Conservation (phyloP, 2,329 filamentous ascomycete species). For the Trichoderma sp. region DNA sequence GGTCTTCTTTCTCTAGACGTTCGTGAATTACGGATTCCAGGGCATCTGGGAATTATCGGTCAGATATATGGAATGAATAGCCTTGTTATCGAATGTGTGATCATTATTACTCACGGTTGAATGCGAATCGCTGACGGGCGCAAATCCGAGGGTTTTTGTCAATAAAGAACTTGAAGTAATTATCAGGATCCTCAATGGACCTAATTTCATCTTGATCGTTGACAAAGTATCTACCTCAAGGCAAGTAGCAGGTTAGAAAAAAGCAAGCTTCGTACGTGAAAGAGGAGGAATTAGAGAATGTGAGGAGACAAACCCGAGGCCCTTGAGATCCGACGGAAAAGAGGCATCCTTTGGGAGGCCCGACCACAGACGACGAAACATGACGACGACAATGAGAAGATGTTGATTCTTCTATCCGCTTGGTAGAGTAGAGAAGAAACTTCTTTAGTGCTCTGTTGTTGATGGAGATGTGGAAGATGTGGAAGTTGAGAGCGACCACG, state of each 20-base stretch:
- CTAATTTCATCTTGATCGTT: conserved; percentile 73
- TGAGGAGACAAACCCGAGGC: conserved; percentile 60
- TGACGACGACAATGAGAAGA: conserved; percentile 18
- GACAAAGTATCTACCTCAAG: conserved; percentile 65
- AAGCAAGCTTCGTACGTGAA: not conserved
- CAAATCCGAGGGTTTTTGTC: conserved; percentile 76
- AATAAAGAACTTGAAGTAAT: conserved; percentile 72
- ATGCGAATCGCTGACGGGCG: conserved; percentile 66
- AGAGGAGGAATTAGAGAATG: not conserved
- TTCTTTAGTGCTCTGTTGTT: too few relatives aligned
- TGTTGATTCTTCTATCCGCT: not conserved
- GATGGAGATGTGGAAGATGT: not conserved
- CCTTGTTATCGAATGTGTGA: not conserved
- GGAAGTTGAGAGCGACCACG: not conserved
- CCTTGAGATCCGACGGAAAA: conserved; percentile 63
- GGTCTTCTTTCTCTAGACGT: conserved; percentile 60
- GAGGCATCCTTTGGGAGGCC: conserved; percentile 67
- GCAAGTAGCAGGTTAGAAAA: not conserved
- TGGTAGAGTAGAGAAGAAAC: not conserved
- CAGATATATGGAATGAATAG: not conserved
- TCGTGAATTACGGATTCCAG: conserved; percentile 57
- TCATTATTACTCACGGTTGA: conserved; percentile 58
- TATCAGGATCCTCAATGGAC: conserved; percentile 62
- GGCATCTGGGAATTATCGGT: conserved; percentile 48
- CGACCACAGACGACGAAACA: conserved; percentile 72